Evolutionary conservation across 352 stramenopile species (phyloP), one percentile per base, ranked within the genome.

Genomic region (Pythium rhizo-oryzae): DNA sequence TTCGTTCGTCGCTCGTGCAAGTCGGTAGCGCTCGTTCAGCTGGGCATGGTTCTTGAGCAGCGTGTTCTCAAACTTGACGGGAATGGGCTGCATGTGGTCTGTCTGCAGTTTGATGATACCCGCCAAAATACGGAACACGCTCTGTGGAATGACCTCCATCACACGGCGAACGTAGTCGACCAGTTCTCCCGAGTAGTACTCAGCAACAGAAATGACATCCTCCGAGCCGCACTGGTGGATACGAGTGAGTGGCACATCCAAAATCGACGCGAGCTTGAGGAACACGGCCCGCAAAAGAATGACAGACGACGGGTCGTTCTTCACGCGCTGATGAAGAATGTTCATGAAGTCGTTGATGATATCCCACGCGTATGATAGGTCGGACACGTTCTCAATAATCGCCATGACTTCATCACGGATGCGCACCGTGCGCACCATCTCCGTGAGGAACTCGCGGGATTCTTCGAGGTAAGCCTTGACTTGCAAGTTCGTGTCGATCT

Each of bases 381-480:
- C 96, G 6, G 93, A 97, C 21, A 98, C 91, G 52, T 93, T 97
- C 54, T 97, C 90, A 35, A 99, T 95, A 59, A 97, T 92, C 4
- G 89, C 80, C 80, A 97, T 95, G 23, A 98, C 87, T 69, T 94
- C 89, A 66, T 97, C 85, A 21, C 92, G 91, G 58, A 99, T 95
- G 33, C 93, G 94, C 39, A 98, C 92, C 0, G 92, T 96, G n/a
- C 94, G 91, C 24, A 98, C 93, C 96, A 99, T 98, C 62, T 97
- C 90, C 6, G 90, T 93, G 12, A 99, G 81, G 53, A 98, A 95
- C 28, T 95, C 93, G 24, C 93, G 87, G 35, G 92, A 96, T 49
- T 98, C 93, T 46, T 90, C 80, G 18, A 99, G 70, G 58, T 98
- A 98, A 19, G 93, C 87, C 72, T 98, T 98, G n/a, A 98, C 91